Base-by-base conservation (phyloP, 352 stramenopile genomes). In the Globisporangium echinulatum region DNA sequence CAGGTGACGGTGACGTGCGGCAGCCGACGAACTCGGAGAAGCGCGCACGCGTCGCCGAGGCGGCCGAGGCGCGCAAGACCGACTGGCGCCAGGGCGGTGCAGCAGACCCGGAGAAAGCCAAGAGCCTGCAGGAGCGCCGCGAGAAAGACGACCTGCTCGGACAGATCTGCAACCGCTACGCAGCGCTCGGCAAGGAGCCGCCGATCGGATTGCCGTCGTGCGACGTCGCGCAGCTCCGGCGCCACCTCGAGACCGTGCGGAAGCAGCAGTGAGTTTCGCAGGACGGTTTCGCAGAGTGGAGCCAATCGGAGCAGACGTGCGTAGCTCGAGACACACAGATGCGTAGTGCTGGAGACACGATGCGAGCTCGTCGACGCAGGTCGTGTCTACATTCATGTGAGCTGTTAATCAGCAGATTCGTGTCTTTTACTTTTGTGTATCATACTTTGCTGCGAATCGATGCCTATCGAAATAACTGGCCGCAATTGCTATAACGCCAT, bases 81-180 rank as follows among this genome's bases (percentile, higher is more conserved):
- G 79, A 90, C 69, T 94, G 84, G 80, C 79, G 80, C n/a, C 85
- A 94, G 55, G 85, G 85, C 17, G 82, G 85, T 19, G 58, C 73
- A 15, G 62, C 57, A 10, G 80, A 91, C 68, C 69, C 78, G 3
- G 72, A 84, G 19, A 92, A 92, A 61, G 80, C 80, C 54, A 78
- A 76, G 48, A 75, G 64, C 14, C 70, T 94, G 50, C 70, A 70
- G 2, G 59, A 88, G 38, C 82, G 86, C 10, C 85, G 85, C 38
- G 76, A 90, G 49, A 94, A 94, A 62, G 86, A 94, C 52, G 86
- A 94, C 17, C 69, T 96, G 13, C 64, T 96, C 5, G 85, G 81
- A n/a, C 86, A 71, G 58, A 85, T 96, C 56, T 82, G 84, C 62
- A 90, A 88, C 60, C 63, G 74, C 39, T 96, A 96, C 71, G 75